Percentiles rank a stretch among this genome's conserved stretches.
phyloP scores from a whole-genome alignment of 2,329 filamentous ascomycete species.

The Microdochium bolleyi region DNA sequence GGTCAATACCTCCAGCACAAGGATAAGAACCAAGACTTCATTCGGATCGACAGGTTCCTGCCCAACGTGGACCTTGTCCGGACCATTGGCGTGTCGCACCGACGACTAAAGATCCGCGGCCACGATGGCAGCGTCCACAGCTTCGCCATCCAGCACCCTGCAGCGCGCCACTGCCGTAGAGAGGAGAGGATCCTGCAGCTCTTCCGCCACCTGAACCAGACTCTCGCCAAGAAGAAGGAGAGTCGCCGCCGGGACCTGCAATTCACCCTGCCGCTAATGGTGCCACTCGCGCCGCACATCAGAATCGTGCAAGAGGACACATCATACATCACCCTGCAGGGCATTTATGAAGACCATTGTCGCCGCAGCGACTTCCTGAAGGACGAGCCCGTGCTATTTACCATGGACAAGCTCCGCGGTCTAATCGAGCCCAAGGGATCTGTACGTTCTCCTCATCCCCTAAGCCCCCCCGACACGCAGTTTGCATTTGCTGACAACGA shows the following conservation, averaged over 20 bases:
- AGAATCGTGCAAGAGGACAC: conserved; percentile 93
- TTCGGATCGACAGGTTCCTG: conserved; percentile 93
- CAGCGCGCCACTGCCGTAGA: conserved; percentile 81
- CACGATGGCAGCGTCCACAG: conserved; percentile 96
- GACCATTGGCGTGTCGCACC: conserved; percentile 83
- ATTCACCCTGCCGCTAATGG: conserved; percentile 93
- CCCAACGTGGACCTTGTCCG: conserved; percentile 91
- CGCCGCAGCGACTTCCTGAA: conserved; percentile 79
- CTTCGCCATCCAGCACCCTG: conserved; percentile 94
- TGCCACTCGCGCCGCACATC: conserved; percentile 90
- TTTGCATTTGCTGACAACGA: conserved; percentile 7
- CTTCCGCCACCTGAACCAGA: conserved; percentile 95
- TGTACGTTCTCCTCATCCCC: conserved; percentile 29
- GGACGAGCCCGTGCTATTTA: conserved; percentile 91
- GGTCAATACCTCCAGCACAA: conserved; percentile 96
- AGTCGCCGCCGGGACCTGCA: conserved; percentile 87
- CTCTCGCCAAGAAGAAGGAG: conserved; percentile 87
- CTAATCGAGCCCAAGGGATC: conserved; percentile 61
- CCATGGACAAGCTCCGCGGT: conserved; percentile 84
- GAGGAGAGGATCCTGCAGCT: conserved; percentile 94
- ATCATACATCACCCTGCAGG: conserved; percentile 89
- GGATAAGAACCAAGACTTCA: conserved; percentile 98
- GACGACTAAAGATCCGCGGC: conserved; percentile 89
- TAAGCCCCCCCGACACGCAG: not conserved
- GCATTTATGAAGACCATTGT: conserved; percentile 94